phyloP scores from a whole-genome alignment of 75 land plant genomes.

The Larix kaempferi region DNA sequence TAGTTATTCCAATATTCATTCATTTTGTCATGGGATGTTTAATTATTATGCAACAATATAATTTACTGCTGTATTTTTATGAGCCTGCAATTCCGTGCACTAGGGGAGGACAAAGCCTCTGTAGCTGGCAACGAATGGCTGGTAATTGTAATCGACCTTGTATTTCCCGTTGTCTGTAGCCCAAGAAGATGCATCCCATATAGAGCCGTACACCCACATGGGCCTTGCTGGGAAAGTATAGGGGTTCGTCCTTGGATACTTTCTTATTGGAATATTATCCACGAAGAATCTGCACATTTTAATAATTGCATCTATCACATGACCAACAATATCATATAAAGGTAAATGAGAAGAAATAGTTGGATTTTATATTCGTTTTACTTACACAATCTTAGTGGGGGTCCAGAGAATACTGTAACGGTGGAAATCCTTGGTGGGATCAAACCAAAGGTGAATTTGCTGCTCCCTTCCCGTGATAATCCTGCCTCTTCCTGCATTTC shows the following conservation, averaged over 20 bases:
- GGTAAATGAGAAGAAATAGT: no score
- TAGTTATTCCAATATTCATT: no score
- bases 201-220: constrained; percentile 76
- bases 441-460: constrained; percentile 66
- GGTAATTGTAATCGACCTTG: constrained; percentile 66
- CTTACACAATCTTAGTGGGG: constrained; percentile 54
- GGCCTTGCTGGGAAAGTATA: constrained; percentile 60
- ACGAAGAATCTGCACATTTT: constrained; percentile 47
- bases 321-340: no score
- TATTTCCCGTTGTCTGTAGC: constrained; percentile 74
- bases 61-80: no score
- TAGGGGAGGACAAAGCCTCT: constrained; percentile 37
- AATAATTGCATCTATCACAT: no score
- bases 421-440: constrained; percentile 55
- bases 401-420: constrained; percentile 72
- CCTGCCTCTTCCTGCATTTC: constrained; percentile 26
- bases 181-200: constrained; percentile 90
- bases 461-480: constrained; percentile 37
- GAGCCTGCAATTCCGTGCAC: constrained; percentile 39
- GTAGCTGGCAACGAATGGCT: constrained; percentile 63
- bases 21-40: no score
- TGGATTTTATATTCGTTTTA: neutral
- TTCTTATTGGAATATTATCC: constrained; percentile 56
- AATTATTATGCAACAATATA: no score
- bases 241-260: constrained; percentile 38